Percentiles rank a stretch among this genome's conserved stretches.
Conservation (phyloP, 2,329 filamentous ascomycete species). For the Neonectria ditissima region DNA sequence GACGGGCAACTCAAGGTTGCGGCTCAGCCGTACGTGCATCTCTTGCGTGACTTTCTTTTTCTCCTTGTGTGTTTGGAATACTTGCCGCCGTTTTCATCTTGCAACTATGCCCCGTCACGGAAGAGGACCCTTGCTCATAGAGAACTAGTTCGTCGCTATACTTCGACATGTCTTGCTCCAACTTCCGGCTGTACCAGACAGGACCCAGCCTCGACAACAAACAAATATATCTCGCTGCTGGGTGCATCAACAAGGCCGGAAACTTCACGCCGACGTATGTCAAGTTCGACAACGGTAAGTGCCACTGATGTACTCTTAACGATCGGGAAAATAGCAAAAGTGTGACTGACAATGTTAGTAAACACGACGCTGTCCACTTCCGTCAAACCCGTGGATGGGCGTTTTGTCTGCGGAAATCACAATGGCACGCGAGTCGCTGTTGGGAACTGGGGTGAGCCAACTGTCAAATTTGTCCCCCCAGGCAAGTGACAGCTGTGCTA, state of each 20-base stretch:
- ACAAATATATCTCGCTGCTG: not conserved
- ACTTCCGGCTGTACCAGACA: not conserved
- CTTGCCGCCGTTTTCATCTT: not conserved
- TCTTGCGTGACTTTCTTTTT: no score
- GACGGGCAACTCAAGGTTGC: constrained; percentile 1
- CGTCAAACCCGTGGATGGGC: not conserved
- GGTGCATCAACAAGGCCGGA: not conserved
- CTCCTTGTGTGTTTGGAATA: no score
- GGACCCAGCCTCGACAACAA: not conserved
- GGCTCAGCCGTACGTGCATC: not conserved
- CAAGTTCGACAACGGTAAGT: not conserved
- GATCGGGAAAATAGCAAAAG: not conserved
- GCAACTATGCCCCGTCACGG: not conserved
- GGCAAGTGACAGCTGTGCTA: not conserved
- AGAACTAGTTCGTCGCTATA: not conserved
- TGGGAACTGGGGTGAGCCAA: not conserved
- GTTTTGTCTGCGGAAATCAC: not conserved
- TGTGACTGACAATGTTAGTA: not conserved
- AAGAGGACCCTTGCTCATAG: not conserved
- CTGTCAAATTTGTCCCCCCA: not conserved
- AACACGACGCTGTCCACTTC: not conserved
- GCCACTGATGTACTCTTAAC: not conserved
- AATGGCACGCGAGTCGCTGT: not conserved
- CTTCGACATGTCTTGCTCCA: not conserved
- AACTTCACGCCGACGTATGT: not conserved